Base-by-base conservation (phyloP, 2,329 filamentous ascomycete species). In the Colletotrichum sp. region DNA sequence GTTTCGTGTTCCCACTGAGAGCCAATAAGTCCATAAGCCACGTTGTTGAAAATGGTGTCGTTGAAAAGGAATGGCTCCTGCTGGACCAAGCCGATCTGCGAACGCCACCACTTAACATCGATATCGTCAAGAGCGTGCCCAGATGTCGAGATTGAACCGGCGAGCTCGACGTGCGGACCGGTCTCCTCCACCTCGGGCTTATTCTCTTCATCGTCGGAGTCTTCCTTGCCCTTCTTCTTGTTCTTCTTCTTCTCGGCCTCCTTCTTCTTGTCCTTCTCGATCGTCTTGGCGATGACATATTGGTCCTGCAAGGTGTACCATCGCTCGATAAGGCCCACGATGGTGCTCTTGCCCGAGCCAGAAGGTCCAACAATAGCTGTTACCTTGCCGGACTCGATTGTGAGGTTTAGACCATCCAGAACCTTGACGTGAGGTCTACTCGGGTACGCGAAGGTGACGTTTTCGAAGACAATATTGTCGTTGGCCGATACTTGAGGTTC, bases 311-410 rank as follows among this genome's bases (percentile, higher is more conserved):
- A 84, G 3, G 90, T 89, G 79, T 95, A 95, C 92, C 93, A 95
- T 36, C 93, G 86, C 79, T 95, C 91, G 5, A 95, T 84, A 4
- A 95, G 83, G 0, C 91, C 92, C 1, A 95, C 90, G 31, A 95
- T 90, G 0, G 93, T 95, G 65, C 91, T 93, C 81, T 95, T 96
- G 1, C 94, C 93, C 6, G 89, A 92, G 0, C 93, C 93, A 4
- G 92, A 94, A 1, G 92, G 90, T 0, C 93, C 93, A 24, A 95
- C 93, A 21, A 95, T 92, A 3, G 93, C 93, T 1, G 93, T 94
- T 3, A 92, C 88, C 78, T 93, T 93, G 24, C 92, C 92, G 9
- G 89, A 86, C 73, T 89, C 86, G 69, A 95, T 89, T 1, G 81
- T 84, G 11, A 94, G 82, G 77, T 88, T 86, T 4, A 94, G 81